phyloP scores from a whole-genome alignment of 2,329 filamentous ascomycete genomes.

The Penicillium olsonii region DNA sequence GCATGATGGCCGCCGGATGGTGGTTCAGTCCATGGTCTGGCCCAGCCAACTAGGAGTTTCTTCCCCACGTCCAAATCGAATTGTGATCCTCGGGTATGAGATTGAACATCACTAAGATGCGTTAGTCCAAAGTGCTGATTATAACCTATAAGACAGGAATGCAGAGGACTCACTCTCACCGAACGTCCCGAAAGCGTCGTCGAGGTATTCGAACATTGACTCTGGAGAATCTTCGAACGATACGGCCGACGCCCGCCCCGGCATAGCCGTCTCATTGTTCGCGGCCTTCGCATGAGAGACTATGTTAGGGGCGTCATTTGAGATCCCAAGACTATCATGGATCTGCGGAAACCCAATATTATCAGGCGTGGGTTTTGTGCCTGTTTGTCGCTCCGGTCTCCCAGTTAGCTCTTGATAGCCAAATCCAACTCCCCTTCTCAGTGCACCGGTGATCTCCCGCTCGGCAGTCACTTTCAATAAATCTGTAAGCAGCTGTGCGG shows the following conservation, averaged over 20 bases:
- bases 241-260: too few relatives aligned
- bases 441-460: constrained; percentile 17
- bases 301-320: too few relatives aligned
- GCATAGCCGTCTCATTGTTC: too few relatives aligned
- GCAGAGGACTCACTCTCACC: constrained; percentile 5
- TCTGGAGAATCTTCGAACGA: too few relatives aligned
- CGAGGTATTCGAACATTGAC: constrained; percentile 13
- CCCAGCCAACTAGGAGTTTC: too few relatives aligned
- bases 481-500: constrained; percentile 28
- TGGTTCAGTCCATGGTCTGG: not conserved
- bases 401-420: too few relatives aligned
- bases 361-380: too few relatives aligned
- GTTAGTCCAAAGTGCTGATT: not conserved
- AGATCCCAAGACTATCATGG: too few relatives aligned
- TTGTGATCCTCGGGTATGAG: constrained; percentile 10
- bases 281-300: too few relatives aligned
- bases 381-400: too few relatives aligned
- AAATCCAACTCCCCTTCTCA: constrained; percentile 1
- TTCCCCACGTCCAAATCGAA: constrained; percentile 11
- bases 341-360: too few relatives aligned
- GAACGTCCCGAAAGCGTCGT: constrained; percentile 10
- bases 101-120: constrained; percentile 10
- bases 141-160: not conserved
- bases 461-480: constrained; percentile 27
- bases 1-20: too few relatives aligned